A percentile compares a stretch with the other conserved stretches of the same genome.
These are phyloP conservation scores for Gymnopilus dilepis DNA, from an alignment of 768 basidiomycete species.

Conservation along the genomic window DNA sequence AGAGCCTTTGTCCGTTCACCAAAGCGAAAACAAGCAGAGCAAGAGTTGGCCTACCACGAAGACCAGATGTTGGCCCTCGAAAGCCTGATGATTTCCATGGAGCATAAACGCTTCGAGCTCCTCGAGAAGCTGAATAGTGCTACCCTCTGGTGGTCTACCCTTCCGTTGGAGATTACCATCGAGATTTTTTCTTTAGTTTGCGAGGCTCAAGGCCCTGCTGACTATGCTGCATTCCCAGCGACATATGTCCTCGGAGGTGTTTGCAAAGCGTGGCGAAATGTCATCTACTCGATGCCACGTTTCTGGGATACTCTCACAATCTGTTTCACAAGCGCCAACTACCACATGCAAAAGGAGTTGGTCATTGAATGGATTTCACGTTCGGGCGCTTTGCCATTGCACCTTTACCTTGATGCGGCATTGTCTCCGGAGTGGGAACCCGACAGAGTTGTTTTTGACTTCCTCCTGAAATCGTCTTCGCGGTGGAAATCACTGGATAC, in stretches of 20 bases:
- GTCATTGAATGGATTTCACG: conserved; percentile 12
- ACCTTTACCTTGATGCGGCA: background rate
- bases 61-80: background rate
- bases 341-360: background rate
- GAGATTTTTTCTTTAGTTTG: conserved; percentile 8
- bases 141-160: background rate
- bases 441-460: background rate
- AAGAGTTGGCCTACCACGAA: background rate
- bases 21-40: background rate
- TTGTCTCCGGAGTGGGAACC: background rate
- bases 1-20: background rate
- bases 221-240: background rate
- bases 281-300: conserved; percentile 13
- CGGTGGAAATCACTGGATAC: conserved; percentile 9
- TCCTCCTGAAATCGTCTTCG: background rate
- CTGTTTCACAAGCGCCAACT: background rate
- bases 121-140: background rate
- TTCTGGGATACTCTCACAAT: conserved; percentile 19
- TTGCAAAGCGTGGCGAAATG: conserved; percentile 19
- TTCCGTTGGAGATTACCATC: background rate
- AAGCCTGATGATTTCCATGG: background rate
- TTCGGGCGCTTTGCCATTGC: background rate
- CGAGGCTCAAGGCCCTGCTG: background rate
- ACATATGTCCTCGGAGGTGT: conserved; percentile 6
- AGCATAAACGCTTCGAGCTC: conserved; percentile 1